Percentiles rank a stretch among this genome's conserved stretches.
These are phyloP conservation scores for Zygosaccharomyces kombuchaensis DNA, from an alignment of 805 yeast species.

Conservation along the genomic window DNA sequence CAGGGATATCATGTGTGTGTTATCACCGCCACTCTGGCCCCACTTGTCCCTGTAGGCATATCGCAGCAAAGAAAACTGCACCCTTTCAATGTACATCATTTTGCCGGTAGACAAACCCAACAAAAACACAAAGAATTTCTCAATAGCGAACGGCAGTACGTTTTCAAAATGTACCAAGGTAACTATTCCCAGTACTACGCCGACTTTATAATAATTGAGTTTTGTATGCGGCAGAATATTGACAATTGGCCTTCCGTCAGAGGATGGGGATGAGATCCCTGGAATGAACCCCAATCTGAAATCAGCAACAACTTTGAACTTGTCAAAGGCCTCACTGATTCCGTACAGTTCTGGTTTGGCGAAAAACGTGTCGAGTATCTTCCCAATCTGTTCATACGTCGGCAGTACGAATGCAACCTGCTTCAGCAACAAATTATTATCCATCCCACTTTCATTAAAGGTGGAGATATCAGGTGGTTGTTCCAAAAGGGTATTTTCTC, in stretches of 20 bases:
- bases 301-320: conserved; percentile 22
- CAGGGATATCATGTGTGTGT: conserved; percentile 19
- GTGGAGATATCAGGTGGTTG: conserved; percentile 10
- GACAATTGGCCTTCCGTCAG: conserved; percentile 6
- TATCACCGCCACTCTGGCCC: conserved; percentile 26
- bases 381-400: conserved; percentile 15
- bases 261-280: conserved; percentile 6
- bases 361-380: conserved; percentile 16
- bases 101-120: conserved; percentile 30
- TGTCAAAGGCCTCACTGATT: conserved; percentile 16
- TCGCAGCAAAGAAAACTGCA: conserved; percentile 26
- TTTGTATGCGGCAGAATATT: conserved; percentile 15
- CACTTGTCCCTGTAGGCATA: conserved; percentile 9
- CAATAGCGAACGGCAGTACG: conserved; percentile 19
- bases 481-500: conserved; percentile 19
- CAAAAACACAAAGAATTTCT: conserved; percentile 20
- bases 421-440: conserved; percentile 6
- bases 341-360: conserved; percentile 14
- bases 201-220: conserved; percentile 28
- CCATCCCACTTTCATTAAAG: conserved; percentile 7
- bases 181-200: conserved; percentile 26
- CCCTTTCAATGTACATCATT: conserved; percentile 27
- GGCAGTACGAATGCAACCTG: conserved; percentile 21
- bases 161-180: conserved; percentile 14
- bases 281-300: conserved; percentile 15